phyloP scores from a whole-genome alignment of 106 monocot genomes.

The Dendrobium nobile region DNA sequence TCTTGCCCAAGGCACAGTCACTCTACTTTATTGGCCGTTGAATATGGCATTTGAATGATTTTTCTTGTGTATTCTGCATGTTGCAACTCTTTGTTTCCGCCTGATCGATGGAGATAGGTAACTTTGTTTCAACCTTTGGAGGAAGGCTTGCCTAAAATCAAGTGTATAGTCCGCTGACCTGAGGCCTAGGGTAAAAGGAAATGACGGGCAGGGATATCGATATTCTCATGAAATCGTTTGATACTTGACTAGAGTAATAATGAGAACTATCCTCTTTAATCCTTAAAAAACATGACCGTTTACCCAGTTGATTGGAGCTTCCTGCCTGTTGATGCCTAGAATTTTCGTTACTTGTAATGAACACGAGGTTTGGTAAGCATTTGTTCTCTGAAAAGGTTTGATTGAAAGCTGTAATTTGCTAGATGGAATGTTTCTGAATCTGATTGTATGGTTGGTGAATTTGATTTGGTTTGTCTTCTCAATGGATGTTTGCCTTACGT shows the following conservation, averaged over 20 bases:
- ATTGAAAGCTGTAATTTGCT: not conserved
- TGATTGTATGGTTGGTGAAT: too few species aligned
- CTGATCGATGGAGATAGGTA: not conserved
- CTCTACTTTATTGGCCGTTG: not conserved
- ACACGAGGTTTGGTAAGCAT: not conserved
- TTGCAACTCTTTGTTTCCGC: not conserved
- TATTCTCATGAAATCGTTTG: not conserved
- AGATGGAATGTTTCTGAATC: not conserved
- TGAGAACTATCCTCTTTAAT: not conserved
- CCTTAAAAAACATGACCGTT: not conserved
- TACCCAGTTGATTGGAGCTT: not conserved
- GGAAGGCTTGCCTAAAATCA: not conserved
- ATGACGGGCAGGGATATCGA: not conserved
- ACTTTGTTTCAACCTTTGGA: not conserved
- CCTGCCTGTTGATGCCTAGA: not conserved
- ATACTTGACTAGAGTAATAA: not conserved
- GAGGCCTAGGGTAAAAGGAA: not conserved
- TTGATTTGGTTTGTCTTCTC: too few species aligned
- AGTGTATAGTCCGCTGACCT: not conserved
- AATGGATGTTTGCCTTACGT: too few species aligned
- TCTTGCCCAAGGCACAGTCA: conserved; percentile 28
- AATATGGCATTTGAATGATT: not conserved
- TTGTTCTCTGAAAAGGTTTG: not conserved
- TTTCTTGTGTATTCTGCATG: not conserved
- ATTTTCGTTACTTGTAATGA: not conserved